Evolutionary conservation across 805 yeast genomes (phyloP), one percentile per base, ranked within the genome.

Genomic region (Hanseniaspora pseudoguilliermondii): DNA sequence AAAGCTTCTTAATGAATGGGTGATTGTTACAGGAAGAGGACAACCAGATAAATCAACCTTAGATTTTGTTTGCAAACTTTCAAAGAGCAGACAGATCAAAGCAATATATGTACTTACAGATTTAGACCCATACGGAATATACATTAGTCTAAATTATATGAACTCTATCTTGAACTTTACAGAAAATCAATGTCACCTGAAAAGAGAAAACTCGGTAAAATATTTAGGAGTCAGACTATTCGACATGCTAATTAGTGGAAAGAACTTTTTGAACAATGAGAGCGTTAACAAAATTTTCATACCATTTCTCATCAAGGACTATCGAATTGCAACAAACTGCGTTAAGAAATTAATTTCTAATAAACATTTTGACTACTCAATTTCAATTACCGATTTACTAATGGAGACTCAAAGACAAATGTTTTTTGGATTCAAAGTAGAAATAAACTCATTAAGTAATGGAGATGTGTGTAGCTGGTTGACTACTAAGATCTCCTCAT

Each of bases 1-100:
- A 15, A 1, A 15, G 2, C 16, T 38, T 11, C 35, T 46, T 6
- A 29, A 32, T 38, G 55, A 60, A 9, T 55, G 69, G 16, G 58
- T 78, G 1, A 20, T 79, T 0, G 65, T 84, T 9, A 82, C 88
- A 0, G 88, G 85, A 0, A 83, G 82, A 62, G 91, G 91, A 0
- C 82, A 74, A 60, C 87, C 90, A 0, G 90, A 84, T 65, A 63
- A 69, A 20, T 62, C 79, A 16, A 81, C 88, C 0, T 71, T 73
- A 54, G 57, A 59, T 13, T 80, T 82, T 60, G 61, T 79, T 0
- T 56, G 64, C 3, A 58, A 55, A 48, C 55, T 77, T 32, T 9
- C 35, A 16, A 38, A 10, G 1, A 29, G 42, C 15, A n/a, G 34
- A 16, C 35, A 36, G 7, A 55, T 55, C 2, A 40, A 70, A 1